Evolutionary conservation across 75 land plant genomes (phyloP), one percentile per base, ranked within the genome.

Genomic region (Picea sitchensis): DNA sequence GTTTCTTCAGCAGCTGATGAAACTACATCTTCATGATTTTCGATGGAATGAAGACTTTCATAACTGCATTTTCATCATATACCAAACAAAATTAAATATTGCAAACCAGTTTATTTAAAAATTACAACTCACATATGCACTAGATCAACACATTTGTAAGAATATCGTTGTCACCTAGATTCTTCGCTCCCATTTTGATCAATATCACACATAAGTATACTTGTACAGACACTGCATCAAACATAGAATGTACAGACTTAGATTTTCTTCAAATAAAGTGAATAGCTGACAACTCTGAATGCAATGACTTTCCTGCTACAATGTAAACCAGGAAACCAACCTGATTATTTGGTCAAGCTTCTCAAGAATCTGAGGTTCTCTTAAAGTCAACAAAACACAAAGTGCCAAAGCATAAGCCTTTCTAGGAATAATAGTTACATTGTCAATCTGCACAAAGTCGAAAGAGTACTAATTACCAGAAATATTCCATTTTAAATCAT

Each of bases 291-390:
- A 61, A 23, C 17, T n/a, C 14, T 41, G 44, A 78, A 32, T 41
- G 15, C 4, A 26, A 34, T 26, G 26, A 54, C 23, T 54, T 5
- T 31, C 21, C 57, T 44, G 59, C 34, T 36, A 36, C 21, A 56
- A 23, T 2, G 54, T 8, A 60, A 41, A 12, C 14, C 17, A 21
- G 65, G 44, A 11, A 81, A 41, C 18, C n/a, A 60, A 95, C 99
- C 96, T 93, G 56, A 98, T 79, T 47, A 98, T 98, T 65, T 95
- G 94, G 84, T 95, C 99, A 63, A 98, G 92, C 82, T 88, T 93
- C 69, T 98, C 99, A 73, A 98, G 90, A 38, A 98, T 87, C 79
- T 95, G 94, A 78, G 98, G 94, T 38, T 92, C 79, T 83, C 98
- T 89, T 62, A 91, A 84, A 11, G 93, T 92, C 77, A 98, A 85